phyloP scores from a whole-genome alignment of 306 rosid genomes.

The Delonix regia region DNA sequence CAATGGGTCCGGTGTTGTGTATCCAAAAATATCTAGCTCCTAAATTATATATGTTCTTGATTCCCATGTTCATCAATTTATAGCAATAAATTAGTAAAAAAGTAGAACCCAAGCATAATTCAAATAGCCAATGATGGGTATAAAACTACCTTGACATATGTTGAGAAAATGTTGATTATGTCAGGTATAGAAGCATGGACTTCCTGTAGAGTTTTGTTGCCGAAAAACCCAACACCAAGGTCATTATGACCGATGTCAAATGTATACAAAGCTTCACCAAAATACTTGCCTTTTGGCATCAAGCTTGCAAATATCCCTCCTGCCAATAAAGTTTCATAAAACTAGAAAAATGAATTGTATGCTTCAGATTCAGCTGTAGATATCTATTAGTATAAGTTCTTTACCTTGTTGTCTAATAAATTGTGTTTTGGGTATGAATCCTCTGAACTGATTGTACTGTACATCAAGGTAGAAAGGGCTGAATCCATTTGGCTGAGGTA shows the following conservation, averaged over 20 bases:
- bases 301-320: constrained; percentile 20
- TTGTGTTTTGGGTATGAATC: constrained; percentile 30
- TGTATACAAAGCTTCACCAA: neutral
- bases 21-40: constrained; percentile 54
- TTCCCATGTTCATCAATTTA: constrained; percentile 3
- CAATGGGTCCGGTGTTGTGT: constrained; percentile 54
- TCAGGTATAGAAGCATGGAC: constrained; percentile 45
- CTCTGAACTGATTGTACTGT: constrained; percentile 42
- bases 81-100: neutral
- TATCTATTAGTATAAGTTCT: neutral
- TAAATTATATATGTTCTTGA: constrained; percentile 35
- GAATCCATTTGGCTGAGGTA: constrained; percentile 7
- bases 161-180: constrained; percentile 33
- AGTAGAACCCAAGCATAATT: neutral
- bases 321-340: neutral
- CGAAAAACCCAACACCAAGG: constrained; percentile 7
- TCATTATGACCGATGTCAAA: constrained; percentile 17
- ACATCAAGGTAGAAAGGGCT: constrained; percentile 52
- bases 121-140: neutral
- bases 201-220: constrained; percentile 27
- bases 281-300: neutral
- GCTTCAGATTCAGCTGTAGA: neutral
- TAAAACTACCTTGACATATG: constrained; percentile 43
- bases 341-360: neutral
- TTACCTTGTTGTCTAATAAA: constrained; percentile 38